These are phyloP conservation scores for Thelephora terrestris DNA, from an alignment of 1,284 basidiomycete species.

Conservation along the genomic window DNA sequence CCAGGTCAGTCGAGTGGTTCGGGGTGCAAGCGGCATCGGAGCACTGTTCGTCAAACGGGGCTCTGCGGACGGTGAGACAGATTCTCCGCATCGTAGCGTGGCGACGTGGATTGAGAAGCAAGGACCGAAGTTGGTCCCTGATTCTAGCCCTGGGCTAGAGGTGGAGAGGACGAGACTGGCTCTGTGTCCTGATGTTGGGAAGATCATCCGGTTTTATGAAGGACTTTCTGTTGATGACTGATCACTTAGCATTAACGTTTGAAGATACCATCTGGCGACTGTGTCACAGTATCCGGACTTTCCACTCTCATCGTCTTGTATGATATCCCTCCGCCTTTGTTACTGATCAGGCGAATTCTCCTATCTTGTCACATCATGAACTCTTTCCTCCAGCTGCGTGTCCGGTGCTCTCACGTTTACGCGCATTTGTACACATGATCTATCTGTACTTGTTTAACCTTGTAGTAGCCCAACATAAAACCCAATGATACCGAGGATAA, in stretches of 20 bases:
- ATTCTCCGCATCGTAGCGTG: conserved; percentile 18
- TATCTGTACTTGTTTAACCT: too few species aligned
- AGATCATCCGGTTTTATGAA: conserved; percentile 51
- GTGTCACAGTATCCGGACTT: not conserved
- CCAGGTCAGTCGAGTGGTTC: conserved; percentile 40
- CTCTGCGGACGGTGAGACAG: too few species aligned
- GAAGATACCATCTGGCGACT: not conserved
- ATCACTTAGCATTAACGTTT: not conserved
- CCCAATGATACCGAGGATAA: too few species aligned
- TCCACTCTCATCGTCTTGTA: not conserved
- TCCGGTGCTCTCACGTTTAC: too few species aligned
- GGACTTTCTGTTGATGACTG: conserved; percentile 11
- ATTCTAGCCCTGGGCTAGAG: conserved; percentile 21
- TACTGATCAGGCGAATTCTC: too few species aligned
- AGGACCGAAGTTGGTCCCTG: conserved; percentile 30
- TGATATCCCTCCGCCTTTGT: too few species aligned
- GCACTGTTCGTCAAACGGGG: conserved; percentile 12
- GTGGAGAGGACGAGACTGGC: conserved; percentile 55
- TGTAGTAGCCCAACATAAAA: too few species aligned
- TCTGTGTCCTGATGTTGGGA: conserved; percentile 51
- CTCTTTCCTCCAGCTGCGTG: too few species aligned
- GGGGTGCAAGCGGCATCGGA: conserved; percentile 22
- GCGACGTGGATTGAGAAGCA: conserved; percentile 46
- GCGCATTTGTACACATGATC: too few species aligned
- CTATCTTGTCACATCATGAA: too few species aligned